Evolutionary conservation across 2,329 filamentous ascomycete species (phyloP), one percentile per base, ranked within the genome.

Genomic region (Fusarium circinatum): DNA sequence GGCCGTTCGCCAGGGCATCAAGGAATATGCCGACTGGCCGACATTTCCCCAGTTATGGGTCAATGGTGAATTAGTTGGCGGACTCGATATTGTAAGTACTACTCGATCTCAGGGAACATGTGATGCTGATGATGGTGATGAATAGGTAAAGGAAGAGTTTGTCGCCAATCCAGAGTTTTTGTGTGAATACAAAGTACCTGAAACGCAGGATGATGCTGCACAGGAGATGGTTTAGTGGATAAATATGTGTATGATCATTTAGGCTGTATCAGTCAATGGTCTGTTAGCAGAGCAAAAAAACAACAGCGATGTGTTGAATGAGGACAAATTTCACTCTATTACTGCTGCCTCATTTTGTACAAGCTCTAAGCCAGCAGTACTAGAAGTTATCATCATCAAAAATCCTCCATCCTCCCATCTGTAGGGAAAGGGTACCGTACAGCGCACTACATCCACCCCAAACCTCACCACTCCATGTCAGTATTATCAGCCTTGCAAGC

Each of bases 161-260:
- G 22, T 11, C 5, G 4, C 22, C 28, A 34, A 51, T 6, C 5
- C 47, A 34, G 11, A 24, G 15, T 51, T 51, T 14, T 15, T 51
- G 13, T 17, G 20, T 30, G 26, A 4, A 15, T 8, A 30, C 6
- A 30, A 15, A 48, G 20, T 22, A 6, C 13, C 26, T 22, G 26
- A 30, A 22, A 11, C 17, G 11, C 4, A 11, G 2, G 20, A 22
- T 1, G 0, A 12, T 48, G 20, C 9, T 12, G 9, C 20, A 15
- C 14, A 12, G 0, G 13, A 22, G 6, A 28, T 17, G 3, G 13
- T 0, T 48, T 22, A 15, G 13, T 28, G 9, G 20, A 28, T 30
- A 9, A 2, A 17, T 6, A 0, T 0, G 26, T 4, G 6, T 10
- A 1, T 28, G 12, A 5, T 3, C 0, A 15, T 28, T 10, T 22